Evolutionary conservation across 805 yeast species (phyloP).

Genomic region (Saturnispora quitensis): DNA sequence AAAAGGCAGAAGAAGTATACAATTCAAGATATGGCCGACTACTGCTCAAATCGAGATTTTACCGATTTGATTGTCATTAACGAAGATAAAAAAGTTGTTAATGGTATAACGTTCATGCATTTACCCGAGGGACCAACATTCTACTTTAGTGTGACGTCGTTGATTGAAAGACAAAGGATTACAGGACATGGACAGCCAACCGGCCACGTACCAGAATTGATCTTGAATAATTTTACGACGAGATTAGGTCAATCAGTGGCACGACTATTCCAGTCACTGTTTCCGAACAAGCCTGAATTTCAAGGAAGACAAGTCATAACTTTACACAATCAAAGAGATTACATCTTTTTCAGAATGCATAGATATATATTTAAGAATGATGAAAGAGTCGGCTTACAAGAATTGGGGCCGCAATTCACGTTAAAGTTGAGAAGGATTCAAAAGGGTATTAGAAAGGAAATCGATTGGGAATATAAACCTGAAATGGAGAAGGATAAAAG

Average conservation of each 20-base stretch:
- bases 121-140: conserved; percentile 94
- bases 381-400: conserved; percentile 90
- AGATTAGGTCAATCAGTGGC: conserved; percentile 92
- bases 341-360: conserved; percentile 89
- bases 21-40: conserved; percentile 79
- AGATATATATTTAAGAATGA: conserved; percentile 84
- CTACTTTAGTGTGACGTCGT: conserved; percentile 76
- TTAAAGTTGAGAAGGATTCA: conserved; percentile 80
- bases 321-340: conserved; percentile 93
- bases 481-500: conserved; percentile 96
- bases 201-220: conserved; percentile 82
- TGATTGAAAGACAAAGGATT: conserved; percentile 65
- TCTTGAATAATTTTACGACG: conserved; percentile 86
- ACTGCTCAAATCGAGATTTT: conserved; percentile 72
- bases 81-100: conserved; percentile 88
- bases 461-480: conserved; percentile 94
- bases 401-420: conserved; percentile 95
- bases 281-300: conserved; percentile 89
- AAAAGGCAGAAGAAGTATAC: conserved; percentile 78
- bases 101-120: conserved; percentile 88
- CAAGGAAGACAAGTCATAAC: conserved; percentile 95
- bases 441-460: conserved; percentile 83
- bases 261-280: conserved; percentile 78
- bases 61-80: conserved; percentile 85
- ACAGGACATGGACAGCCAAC: conserved; percentile 88